Percentiles rank a stretch among this genome's conserved stretches.
These are phyloP conservation scores for Claviceps sp. DNA, from an alignment of 2,329 filamentous ascomycete genomes.

Conservation along the genomic window DNA sequence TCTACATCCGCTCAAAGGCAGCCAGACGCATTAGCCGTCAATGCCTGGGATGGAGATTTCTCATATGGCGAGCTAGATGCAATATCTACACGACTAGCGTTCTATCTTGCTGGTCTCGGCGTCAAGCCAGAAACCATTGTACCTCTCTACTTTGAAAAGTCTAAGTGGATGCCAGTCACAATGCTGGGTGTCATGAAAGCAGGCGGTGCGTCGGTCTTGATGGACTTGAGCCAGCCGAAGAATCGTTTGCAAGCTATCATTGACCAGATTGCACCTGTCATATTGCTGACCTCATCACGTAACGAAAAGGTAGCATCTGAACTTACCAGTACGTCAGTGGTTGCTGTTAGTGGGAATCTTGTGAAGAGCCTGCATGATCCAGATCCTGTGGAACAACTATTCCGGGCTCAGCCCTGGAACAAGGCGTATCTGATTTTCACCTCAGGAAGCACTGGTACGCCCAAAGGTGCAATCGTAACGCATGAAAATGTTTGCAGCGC, in stretches of 20 bases:
- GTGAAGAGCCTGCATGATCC: background rate
- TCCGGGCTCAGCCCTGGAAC: background rate
- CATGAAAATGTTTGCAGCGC: slow-evolving; percentile 12
- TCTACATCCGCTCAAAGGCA: background rate
- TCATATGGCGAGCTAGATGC: slow-evolving; percentile 18
- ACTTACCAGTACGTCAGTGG: slow-evolving; percentile 2
- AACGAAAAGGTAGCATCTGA: slow-evolving; percentile 3
- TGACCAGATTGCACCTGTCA: slow-evolving; percentile 6
- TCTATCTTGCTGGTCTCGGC: slow-evolving; percentile 2
- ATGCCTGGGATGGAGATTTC: slow-evolving; percentile 26
- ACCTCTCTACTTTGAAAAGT: slow-evolving; percentile 5
- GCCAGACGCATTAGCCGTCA: slow-evolving; percentile 5
- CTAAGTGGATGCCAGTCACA: slow-evolving; percentile 4
- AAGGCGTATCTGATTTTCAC: slow-evolving; percentile 11
- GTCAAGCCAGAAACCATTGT: slow-evolving; percentile 3
- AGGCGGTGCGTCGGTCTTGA: slow-evolving; percentile 2
- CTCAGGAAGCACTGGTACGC: slow-evolving; percentile 11
- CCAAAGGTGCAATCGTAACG: slow-evolving; percentile 14
- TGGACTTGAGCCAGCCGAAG: slow-evolving; percentile 9
- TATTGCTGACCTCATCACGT: slow-evolving; percentile 9
- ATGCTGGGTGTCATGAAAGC: slow-evolving; percentile 4
- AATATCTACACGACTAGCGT: slow-evolving; percentile 4
- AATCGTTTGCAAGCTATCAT: slow-evolving; percentile 9
- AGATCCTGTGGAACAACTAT: background rate
- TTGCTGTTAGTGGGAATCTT: background rate